These are phyloP conservation scores for Blumeria hordei DNA, from an alignment of 2,329 filamentous ascomycete species.

Conservation along the genomic window DNA sequence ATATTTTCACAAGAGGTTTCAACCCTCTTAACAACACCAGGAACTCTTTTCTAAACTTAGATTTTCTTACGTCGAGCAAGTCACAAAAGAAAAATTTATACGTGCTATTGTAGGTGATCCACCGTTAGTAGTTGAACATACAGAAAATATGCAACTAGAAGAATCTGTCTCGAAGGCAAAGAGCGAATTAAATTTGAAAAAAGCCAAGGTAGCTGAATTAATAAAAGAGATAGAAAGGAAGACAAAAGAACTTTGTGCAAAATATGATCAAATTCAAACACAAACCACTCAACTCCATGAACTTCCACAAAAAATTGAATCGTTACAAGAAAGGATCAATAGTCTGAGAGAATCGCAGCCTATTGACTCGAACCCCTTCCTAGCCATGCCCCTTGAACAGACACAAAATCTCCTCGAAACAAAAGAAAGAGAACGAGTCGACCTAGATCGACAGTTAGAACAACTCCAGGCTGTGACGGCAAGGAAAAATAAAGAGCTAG, in stretches of 20 bases:
- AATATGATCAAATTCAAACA: constrained; percentile 25
- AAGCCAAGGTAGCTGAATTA: constrained; percentile 52
- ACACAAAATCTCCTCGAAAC: constrained; percentile 28
- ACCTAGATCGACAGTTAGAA: constrained; percentile 39
- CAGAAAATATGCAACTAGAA: constrained; percentile 63
- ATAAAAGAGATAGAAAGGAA: constrained; percentile 46
- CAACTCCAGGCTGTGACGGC: constrained; percentile 31
- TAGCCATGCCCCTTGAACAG: constrained; percentile 32
- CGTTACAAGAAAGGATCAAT: constrained; percentile 24
- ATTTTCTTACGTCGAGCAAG: constrained; percentile 94
- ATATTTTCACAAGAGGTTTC: not conserved
- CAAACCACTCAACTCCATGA: constrained; percentile 25
- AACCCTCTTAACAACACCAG: constrained; percentile 13
- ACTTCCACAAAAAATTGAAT: constrained; percentile 24
- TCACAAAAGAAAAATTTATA: constrained; percentile 95
- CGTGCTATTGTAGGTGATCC: constrained; percentile 79
- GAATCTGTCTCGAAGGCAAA: constrained; percentile 46
- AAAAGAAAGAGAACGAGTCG: constrained; percentile 25
- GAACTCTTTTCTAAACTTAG: constrained; percentile 89
- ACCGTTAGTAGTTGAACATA: constrained; percentile 57
- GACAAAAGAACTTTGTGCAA: constrained; percentile 30
- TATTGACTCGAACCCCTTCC: constrained; percentile 19
- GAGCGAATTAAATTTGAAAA: constrained; percentile 51
- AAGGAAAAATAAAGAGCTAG: constrained; percentile 40
- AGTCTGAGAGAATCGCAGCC: constrained; percentile 21